These are phyloP conservation scores for Xylaria nigripes DNA, from an alignment of 495 filamentous ascomycete species.

Conservation along the genomic window DNA sequence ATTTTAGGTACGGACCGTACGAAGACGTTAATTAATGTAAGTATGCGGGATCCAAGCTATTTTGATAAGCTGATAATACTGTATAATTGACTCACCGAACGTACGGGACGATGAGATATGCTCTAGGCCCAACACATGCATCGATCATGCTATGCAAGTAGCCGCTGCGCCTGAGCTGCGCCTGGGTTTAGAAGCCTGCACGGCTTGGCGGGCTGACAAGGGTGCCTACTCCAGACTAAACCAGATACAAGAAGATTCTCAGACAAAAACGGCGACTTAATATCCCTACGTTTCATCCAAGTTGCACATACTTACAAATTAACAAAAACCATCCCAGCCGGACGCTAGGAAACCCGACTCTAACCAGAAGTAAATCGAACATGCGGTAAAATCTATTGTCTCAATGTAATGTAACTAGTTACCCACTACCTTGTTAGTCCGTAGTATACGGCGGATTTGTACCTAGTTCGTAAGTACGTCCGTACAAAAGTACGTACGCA, in stretches of 20 bases:
- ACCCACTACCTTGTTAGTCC: too few relatives aligned
- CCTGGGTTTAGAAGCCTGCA: background rate
- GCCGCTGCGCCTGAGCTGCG: background rate
- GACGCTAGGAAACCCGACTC: too few relatives aligned
- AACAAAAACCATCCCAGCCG: too few relatives aligned
- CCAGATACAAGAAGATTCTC: background rate
- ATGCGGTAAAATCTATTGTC: too few relatives aligned
- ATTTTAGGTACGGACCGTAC: background rate
- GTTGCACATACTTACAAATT: background rate
- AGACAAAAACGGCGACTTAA: background rate
- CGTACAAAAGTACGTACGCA: too few relatives aligned
- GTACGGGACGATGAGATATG: background rate
- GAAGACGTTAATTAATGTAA: background rate
- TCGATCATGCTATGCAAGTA: background rate
- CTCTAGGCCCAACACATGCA: background rate
- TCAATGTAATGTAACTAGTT: too few relatives aligned
- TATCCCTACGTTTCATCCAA: background rate
- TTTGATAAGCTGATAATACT: background rate
- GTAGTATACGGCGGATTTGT: too few relatives aligned
- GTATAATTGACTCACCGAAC: background rate
- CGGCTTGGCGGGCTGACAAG: background rate
- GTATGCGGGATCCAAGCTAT: background rate
- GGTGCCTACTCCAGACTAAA: background rate
- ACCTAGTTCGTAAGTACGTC: too few relatives aligned
- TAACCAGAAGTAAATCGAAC: too few relatives aligned